These are phyloP conservation scores for Oemleria cerasiformis DNA, from an alignment of 306 rosid genomes.

Conservation along the genomic window DNA sequence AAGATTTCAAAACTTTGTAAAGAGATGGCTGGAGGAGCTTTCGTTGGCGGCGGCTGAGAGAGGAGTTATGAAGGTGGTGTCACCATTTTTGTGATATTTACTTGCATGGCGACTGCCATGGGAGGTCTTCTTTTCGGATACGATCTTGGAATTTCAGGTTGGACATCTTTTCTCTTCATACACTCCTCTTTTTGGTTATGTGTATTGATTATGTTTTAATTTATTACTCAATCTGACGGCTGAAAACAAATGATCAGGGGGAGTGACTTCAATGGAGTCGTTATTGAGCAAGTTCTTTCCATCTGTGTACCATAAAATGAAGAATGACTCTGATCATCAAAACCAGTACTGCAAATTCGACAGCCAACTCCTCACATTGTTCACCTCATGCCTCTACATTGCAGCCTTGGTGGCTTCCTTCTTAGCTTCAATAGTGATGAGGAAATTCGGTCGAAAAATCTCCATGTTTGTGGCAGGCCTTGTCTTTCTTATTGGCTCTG, in stretches of 20 bases:
- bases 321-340: slow-evolving; percentile 26
- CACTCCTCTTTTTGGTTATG: neutral
- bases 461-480: slow-evolving; percentile 47
- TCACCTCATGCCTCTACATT: slow-evolving; percentile 62
- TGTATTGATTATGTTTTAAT: neutral
- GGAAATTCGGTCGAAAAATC: slow-evolving; percentile 43
- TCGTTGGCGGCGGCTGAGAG: neutral
- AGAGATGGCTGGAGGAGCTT: slow-evolving; percentile 28
- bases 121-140: slow-evolving; percentile 42
- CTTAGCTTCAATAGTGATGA: slow-evolving; percentile 46
- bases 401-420: slow-evolving; percentile 58
- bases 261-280: slow-evolving; percentile 40
- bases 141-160: slow-evolving; percentile 41
- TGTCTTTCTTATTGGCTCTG: slow-evolving; percentile 47
- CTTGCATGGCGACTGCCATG: slow-evolving; percentile 31
- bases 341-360: slow-evolving; percentile 65
- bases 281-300: slow-evolving; percentile 44
- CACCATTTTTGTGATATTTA: slow-evolving; percentile 17
- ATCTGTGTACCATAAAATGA: slow-evolving; percentile 40
- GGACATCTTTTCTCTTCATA: neutral
- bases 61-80: slow-evolving; percentile 27
- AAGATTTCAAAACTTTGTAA: neutral
- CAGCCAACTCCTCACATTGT: slow-evolving; percentile 54
- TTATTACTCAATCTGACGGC: neutral
- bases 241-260: slow-evolving; percentile 17